Base-by-base conservation (phyloP, 2,329 filamentous ascomycete genomes). In the Scorias spongiosa region DNA sequence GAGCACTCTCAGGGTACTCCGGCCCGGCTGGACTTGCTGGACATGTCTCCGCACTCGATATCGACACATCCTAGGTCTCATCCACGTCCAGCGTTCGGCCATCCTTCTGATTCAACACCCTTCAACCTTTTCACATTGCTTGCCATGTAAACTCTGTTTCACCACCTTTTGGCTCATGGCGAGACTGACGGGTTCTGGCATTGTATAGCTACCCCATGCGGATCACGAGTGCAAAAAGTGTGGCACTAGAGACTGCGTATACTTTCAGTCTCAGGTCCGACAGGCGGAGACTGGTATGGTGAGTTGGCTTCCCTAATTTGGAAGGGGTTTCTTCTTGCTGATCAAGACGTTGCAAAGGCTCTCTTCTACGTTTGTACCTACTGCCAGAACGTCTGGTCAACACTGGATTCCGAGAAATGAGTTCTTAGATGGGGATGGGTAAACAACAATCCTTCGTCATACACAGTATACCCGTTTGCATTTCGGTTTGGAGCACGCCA, bases 211-310 rank as follows among this genome's bases (percentile, higher is more conserved):
- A 63, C 91, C 91, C 51, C 81, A 88, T 57, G 81, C 86, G 56
- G 84, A 86, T 62, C 86, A 84, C 66, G 74, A 75, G 48, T 98
- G 91, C 68, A 86, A 87, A 42, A 75, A 72, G 54, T 98, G 93
- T 71, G 74, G 76, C 52, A 83, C 91, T 63, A 78, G 79, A 54
- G 88, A 96, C 67, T 87, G 88, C 39, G 93, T 98, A 47, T 98
- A 94, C 69, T 98, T 98, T 71, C 91, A 98, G 69, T 95, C 88
- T 49, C 91, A 98, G 63, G 88, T 96, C 70, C 83, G 91, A 66
- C 94, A 83, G 54, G 85, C 86, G 41, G 88, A 96, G 65, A 98
- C 91, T 39, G 91, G 91, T 69, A 98, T 98, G 91, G 91, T 96
- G 66, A 72, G 83, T 54, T 12, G 17, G 6, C 41, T 36, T 9